Evolutionary conservation across 331 rosid genomes (phyloP).

Genomic region (Spiraea crenata): DNA sequence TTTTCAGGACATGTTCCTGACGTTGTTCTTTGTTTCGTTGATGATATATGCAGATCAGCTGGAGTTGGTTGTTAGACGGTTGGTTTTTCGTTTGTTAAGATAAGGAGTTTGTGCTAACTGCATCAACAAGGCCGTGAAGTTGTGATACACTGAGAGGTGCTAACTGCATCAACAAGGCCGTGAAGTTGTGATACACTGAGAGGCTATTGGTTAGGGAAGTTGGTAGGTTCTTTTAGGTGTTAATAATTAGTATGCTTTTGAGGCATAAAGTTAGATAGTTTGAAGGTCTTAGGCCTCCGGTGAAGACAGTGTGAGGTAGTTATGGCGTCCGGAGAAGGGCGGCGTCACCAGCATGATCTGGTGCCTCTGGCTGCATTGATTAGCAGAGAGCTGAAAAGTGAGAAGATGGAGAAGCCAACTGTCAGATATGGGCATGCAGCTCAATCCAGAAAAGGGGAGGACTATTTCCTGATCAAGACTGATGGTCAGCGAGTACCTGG

Average conservation of each 20-base stretch:
- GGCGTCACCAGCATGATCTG: conserved; percentile 61
- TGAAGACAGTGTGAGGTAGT: conserved; percentile 27
- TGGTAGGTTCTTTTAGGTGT: conserved; percentile 16
- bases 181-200: neutral
- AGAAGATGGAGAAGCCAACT: conserved; percentile 90
- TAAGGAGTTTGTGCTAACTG: neutral
- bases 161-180: too few relatives aligned
- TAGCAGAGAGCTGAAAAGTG: conserved; percentile 81
- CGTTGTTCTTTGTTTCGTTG: neutral
- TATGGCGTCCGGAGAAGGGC: conserved; percentile 82
- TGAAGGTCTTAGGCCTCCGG: conserved; percentile 30
- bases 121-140: neutral
- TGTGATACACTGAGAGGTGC: neutral
- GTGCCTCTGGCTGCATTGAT: conserved; percentile 91
- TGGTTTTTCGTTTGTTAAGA: neutral
- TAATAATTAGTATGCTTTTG: conserved; percentile 32
- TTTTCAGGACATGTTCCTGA: conserved; percentile 9
- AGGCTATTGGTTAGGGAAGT: neutral
- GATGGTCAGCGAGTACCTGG: conserved; percentile 84
- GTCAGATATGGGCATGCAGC: conserved; percentile 80
- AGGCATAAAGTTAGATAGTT: conserved; percentile 26
- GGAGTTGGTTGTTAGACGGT: conserved; percentile 7
- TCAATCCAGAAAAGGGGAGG: conserved; percentile 93
- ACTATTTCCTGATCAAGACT: conserved; percentile 72
- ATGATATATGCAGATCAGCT: conserved; percentile 45